Percentiles rank a stretch among this genome's conserved stretches.
Evolutionary conservation across 2,329 filamentous ascomycete species (phyloP).

Genomic region (Xylariomycetidae sp.): DNA sequence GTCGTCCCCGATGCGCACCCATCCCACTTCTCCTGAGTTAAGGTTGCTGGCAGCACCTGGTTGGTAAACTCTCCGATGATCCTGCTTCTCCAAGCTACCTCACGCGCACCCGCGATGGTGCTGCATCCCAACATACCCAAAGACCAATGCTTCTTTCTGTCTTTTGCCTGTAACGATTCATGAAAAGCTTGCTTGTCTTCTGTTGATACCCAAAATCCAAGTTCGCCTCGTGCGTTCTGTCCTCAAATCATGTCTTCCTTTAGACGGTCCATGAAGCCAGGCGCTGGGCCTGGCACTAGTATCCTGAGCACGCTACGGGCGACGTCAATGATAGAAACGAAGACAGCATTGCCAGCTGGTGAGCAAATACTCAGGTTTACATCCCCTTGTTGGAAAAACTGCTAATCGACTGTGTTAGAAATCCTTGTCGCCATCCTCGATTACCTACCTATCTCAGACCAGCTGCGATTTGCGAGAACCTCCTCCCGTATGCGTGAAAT

Average conservation of each 20-base stretch:
- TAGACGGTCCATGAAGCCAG: constrained; percentile 30
- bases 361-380: constrained; percentile 21
- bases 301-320: constrained; percentile 74
- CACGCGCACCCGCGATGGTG: too few species aligned
- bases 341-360: constrained; percentile 79
- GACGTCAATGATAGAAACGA: constrained; percentile 72
- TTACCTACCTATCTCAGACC: constrained; percentile 78
- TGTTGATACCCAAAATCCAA: too few species aligned
- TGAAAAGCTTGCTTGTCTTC: too few species aligned
- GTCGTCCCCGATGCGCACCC: too few species aligned
- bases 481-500: constrained; percentile 90
- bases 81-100: too few species aligned
- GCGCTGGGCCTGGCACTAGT: constrained; percentile 36
- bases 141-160: too few species aligned
- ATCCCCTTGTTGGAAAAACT: not conserved
- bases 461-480: constrained; percentile 76
- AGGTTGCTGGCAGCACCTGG: too few species aligned
- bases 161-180: too few species aligned
- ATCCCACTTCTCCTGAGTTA: too few species aligned
- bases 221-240: not conserved
- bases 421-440: constrained; percentile 85
- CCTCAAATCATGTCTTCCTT: constrained; percentile 27
- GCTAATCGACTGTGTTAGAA: constrained; percentile 45
- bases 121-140: too few species aligned
- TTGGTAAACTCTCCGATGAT: too few species aligned